Evolutionary conservation across 805 yeast genomes (phyloP).

Genomic region (Wickerhamiella spandovensis): DNA sequence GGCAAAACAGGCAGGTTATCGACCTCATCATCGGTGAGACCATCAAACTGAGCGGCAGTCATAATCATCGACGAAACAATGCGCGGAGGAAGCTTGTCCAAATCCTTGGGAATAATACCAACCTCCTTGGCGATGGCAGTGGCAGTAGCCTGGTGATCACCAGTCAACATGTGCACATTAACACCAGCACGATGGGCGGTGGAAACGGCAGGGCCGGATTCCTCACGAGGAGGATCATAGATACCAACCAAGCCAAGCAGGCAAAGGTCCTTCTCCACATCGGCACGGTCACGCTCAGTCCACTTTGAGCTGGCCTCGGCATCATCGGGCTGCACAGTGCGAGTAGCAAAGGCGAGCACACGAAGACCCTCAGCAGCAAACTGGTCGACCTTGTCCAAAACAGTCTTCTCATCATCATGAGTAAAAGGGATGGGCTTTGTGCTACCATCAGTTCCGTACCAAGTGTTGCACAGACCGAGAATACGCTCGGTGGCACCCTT

Average conservation of each 20-base stretch:
- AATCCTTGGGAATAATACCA: conserved; percentile 54
- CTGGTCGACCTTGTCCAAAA: conserved; percentile 44
- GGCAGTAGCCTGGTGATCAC: conserved; percentile 72
- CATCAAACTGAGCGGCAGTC: conserved; percentile 64
- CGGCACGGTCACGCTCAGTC: conserved; percentile 23
- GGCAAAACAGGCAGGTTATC: conserved; percentile 56
- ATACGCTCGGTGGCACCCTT: conserved; percentile 73
- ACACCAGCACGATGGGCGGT: conserved; percentile 63
- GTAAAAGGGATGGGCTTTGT: conserved; percentile 24
- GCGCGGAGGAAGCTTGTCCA: conserved; percentile 37
- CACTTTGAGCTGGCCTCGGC: conserved; percentile 6
- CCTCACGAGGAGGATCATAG: conserved; percentile 67
- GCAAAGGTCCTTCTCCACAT: conserved; percentile 39
- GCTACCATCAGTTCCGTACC: conserved; percentile 31
- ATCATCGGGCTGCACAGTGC: conserved; percentile 21
- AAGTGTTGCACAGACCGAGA: conserved; percentile 38
- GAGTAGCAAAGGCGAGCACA: conserved; percentile 56
- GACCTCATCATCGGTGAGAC: conserved; percentile 42
- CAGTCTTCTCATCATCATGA: conserved; percentile 27
- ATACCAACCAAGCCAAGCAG: conserved; percentile 64
- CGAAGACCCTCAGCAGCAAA: conserved; percentile 56
- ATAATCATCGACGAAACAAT: conserved; percentile 55
- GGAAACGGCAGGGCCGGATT: conserved; percentile 51
- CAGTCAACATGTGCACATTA: conserved; percentile 70
- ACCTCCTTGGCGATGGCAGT: conserved; percentile 70